Evolutionary conservation across 2,329 filamentous ascomycete species (phyloP).

Genomic region (Rhynchosporium graminicola): DNA sequence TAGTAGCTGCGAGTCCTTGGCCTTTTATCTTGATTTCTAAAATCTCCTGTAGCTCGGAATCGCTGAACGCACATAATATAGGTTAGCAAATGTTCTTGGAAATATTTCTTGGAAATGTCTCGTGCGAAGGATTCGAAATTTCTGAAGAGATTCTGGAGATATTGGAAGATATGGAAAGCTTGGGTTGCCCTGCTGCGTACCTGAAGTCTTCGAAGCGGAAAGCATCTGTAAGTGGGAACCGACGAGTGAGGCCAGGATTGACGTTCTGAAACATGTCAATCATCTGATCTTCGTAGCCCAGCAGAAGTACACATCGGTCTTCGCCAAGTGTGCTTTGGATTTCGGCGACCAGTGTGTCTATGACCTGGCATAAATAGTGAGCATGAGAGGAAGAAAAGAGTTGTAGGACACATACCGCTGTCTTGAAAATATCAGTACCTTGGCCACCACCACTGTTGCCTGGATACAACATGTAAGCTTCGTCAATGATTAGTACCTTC

Average conservation of each 20-base stretch:
- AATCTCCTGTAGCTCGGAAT: slow-evolving; percentile 59
- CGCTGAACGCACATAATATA: slow-evolving; percentile 33
- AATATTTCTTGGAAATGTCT: no score
- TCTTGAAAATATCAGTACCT: slow-evolving; percentile 15
- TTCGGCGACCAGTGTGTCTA: slow-evolving; percentile 77
- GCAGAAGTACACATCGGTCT: slow-evolving; percentile 69
- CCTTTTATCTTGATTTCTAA: slow-evolving; percentile 62
- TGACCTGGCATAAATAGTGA: slow-evolving; percentile 41
- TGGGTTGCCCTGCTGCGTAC: no score
- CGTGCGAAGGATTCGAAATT: no score
- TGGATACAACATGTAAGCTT: slow-evolving; percentile 68
- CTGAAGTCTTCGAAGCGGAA: slow-evolving; percentile 70
- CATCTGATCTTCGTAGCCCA: slow-evolving; percentile 72
- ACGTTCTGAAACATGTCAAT: slow-evolving; percentile 71
- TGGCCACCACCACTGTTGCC: slow-evolving; percentile 15
- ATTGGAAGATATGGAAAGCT: no score
- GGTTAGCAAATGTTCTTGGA: no score
- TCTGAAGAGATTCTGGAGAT: no score
- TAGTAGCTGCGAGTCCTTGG: slow-evolving; percentile 54
- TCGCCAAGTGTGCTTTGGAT: slow-evolving; percentile 70
- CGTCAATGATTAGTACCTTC: slow-evolving; percentile 79
- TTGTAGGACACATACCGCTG: background rate
- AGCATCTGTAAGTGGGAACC: slow-evolving; percentile 63
- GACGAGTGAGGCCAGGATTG: slow-evolving; percentile 67
- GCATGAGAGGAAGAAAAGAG: background rate